Conservation (phyloP, 768 basidiomycete genomes). For the Roridomyces roridus region DNA sequence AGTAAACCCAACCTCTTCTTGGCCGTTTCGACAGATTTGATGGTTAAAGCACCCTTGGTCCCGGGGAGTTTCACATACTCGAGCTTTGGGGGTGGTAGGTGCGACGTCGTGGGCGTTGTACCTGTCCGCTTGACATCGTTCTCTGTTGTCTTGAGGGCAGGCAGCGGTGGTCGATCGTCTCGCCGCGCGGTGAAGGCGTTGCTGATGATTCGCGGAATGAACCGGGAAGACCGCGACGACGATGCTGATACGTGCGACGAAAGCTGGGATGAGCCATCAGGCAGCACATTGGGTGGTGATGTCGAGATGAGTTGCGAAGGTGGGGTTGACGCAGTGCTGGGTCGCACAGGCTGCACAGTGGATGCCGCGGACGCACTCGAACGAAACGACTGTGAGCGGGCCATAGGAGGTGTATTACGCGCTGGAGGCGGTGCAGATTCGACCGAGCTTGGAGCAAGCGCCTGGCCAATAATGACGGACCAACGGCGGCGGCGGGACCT, state of each 20-base stretch:
- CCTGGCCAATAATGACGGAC: conserved; percentile 68
- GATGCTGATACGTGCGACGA: conserved; percentile 37
- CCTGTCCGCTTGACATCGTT: conserved; percentile 44
- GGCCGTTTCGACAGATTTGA: conserved; percentile 88
- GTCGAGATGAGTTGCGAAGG: conserved; percentile 30
- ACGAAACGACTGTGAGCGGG: conserved; percentile 50
- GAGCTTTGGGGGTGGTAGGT: conserved; percentile 79
- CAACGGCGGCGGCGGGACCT: conserved; percentile 66
- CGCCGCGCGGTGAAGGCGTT: conserved; percentile 66
- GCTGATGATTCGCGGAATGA: conserved; percentile 74
- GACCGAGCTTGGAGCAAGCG: conserved; percentile 26
- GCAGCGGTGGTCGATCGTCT: conserved; percentile 54
- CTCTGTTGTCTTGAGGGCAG: conserved; percentile 38
- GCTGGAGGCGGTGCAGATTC: conserved; percentile 28
- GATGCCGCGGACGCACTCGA: conserved; percentile 40
- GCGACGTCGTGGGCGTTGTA: conserved; percentile 44
- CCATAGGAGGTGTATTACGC: conserved; percentile 32
- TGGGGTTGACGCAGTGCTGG: conserved; percentile 30
- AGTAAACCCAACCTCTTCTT: conserved; percentile 74
- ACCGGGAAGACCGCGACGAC: conserved; percentile 60
- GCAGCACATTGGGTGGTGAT: conserved; percentile 25
- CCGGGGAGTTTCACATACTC: conserved; percentile 94
- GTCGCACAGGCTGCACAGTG: conserved; percentile 33
- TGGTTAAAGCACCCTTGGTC: conserved; percentile 82
- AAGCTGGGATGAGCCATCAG: conserved; percentile 33